Base-by-base conservation (phyloP, 345 rosid species). In the Anastatica hierochuntica region DNA sequence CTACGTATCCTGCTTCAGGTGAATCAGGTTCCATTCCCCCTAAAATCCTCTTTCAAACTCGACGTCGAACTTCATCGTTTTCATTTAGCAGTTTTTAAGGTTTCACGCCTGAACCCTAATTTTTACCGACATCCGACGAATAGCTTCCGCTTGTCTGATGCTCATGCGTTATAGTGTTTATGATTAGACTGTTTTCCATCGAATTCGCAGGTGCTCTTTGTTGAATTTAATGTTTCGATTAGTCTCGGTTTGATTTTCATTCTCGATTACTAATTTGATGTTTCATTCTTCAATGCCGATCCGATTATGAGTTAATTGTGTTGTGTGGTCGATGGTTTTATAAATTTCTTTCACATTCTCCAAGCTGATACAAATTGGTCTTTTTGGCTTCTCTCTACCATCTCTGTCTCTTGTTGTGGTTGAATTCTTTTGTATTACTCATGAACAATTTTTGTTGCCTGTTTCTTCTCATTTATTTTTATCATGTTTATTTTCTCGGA, bases 21-120 rank as follows among this genome's bases (percentile, higher is more conserved):
- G n/a, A n/a, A n/a, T n/a, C n/a, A n/a, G n/a, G n/a, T n/a, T 16
- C 10, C 12, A 14, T 51, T 51, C 59, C 9, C 10, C 30, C 2
- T 21, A 11, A 3, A n/a, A n/a, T 27, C 29, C 44, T 41, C 4
- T 33, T 36, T 12, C 16, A 5, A 8, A 29, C n/a, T 31, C 14
- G 35, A 41, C 9, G 11, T 2, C 14, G 4, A 20, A 27, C n/a
- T n/a, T n/a, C n/a, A n/a, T n/a, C n/a, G n/a, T n/a, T n/a, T n/a
- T n/a, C n/a, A n/a, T n/a, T n/a, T n/a, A n/a, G n/a, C 30, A 12
- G 37, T 58, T 46, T 46, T 30, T 21, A 10, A n/a, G 10, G 27
- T 58, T 58, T 47, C 5, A 40, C 41, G 56, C 47, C 34, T 26
- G 60, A 62, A 36, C 33, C 53, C 67, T 62, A 51, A n/a, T 33